Evolutionary conservation across 306 rosid species (phyloP).

Genomic region (Sicyos baderoa): DNA sequence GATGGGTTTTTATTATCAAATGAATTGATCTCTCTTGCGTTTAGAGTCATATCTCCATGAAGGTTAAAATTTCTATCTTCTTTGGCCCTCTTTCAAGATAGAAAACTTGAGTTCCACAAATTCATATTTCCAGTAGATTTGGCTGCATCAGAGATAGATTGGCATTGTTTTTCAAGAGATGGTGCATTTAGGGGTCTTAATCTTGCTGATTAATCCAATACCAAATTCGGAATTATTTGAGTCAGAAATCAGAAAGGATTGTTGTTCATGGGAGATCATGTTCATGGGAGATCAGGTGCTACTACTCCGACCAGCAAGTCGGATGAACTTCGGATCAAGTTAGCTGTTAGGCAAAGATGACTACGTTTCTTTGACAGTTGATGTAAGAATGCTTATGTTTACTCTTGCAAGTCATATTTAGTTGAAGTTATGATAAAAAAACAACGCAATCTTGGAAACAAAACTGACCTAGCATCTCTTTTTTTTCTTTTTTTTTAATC

Average conservation of each 20-base stretch:
- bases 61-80: neutral
- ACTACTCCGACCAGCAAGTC: too few relatives aligned
- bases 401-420: neutral
- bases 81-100: neutral
- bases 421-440: neutral
- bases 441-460: neutral
- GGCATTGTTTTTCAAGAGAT: neutral
- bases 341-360: neutral
- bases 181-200: neutral
- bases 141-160: neutral
- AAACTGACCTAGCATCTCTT: neutral
- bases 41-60: constrained; percentile 57
- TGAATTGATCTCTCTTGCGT: constrained; percentile 78
- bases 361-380: too few relatives aligned
- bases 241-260: too few relatives aligned
- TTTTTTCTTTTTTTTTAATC: too few relatives aligned
- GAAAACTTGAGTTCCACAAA: neutral
- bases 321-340: neutral
- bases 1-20: constrained; percentile 86
- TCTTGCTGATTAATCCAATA: too few relatives aligned
- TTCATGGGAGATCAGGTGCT: too few relatives aligned
- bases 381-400: neutral
- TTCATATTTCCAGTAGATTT: neutral
- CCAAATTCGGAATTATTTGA: too few relatives aligned
- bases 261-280: too few relatives aligned